phyloP scores from a whole-genome alignment of 2,329 filamentous ascomycete genomes.

The Graphiopsis chlorocephala region DNA sequence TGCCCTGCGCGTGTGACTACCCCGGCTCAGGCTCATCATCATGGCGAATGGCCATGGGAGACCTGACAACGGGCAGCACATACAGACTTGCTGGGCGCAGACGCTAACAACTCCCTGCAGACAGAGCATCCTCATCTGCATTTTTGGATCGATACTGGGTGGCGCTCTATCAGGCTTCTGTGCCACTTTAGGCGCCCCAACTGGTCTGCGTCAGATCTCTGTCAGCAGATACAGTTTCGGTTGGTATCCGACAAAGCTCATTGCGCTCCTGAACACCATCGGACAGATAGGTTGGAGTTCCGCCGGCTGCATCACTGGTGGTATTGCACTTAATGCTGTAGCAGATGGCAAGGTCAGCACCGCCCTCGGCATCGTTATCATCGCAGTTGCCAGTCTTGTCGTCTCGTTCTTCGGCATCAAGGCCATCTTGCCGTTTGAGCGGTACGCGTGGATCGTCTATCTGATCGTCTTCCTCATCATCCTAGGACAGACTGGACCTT shows the following conservation, averaged over 20 bases:
- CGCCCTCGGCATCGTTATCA: conserved; percentile 44
- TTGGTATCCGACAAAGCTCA: conserved; percentile 51
- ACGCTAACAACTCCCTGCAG: conserved; percentile 15
- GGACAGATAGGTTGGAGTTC: conserved; percentile 45
- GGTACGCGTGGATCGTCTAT: conserved; percentile 49
- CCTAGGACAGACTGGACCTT: conserved; percentile 43
- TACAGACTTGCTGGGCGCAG: background rate
- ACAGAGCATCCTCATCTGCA: conserved; percentile 35
- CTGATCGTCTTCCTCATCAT: conserved; percentile 50
- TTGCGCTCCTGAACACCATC: conserved; percentile 47
- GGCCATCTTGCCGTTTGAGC: conserved; percentile 48
- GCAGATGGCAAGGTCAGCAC: conserved; percentile 44
- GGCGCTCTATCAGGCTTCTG: conserved; percentile 33
- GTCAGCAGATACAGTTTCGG: conserved; percentile 49
- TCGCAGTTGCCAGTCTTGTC: conserved; percentile 38
- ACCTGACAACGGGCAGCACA: background rate
- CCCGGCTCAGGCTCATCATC: background rate
- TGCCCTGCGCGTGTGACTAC: conserved; percentile 1
- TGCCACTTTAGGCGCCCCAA: conserved; percentile 34
- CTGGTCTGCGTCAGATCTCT: conserved; percentile 43
- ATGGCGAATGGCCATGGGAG: background rate
- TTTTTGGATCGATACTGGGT: conserved; percentile 34
- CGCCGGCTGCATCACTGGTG: conserved; percentile 44
- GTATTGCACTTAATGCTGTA: conserved; percentile 42
- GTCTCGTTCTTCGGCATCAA: conserved; percentile 43